These are phyloP conservation scores for Vitis hybrid DNA, from an alignment of 177 flowering plant species.

Conservation along the genomic window DNA sequence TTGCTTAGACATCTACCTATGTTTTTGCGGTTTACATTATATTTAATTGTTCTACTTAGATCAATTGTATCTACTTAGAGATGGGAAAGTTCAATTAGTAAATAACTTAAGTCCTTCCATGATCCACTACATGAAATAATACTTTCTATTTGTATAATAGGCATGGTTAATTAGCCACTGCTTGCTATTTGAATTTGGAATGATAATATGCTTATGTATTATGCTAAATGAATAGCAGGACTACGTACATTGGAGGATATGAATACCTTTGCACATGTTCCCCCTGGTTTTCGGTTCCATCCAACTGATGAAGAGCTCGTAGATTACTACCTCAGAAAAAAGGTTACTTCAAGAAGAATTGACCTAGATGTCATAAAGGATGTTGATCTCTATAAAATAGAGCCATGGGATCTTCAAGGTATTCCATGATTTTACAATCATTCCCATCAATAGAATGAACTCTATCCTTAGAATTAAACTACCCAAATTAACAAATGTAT, in stretches of 20 bases:
- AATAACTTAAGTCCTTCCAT: no score
- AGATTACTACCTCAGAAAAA: slow-evolving; percentile 55
- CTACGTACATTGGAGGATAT: slow-evolving; percentile 10
- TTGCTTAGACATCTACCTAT: no score
- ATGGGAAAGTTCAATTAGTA: no score
- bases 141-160: background rate
- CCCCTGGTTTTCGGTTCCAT: slow-evolving; percentile 70
- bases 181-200: background rate
- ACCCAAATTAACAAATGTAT: background rate
- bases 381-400: slow-evolving; percentile 65
- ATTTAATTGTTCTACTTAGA: no score
- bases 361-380: slow-evolving; percentile 61
- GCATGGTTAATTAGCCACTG: background rate
- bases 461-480: no score
- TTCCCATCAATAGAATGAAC: background rate
- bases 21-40: no score
- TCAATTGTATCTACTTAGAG: no score
- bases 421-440: background rate
- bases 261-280: slow-evolving; percentile 48
- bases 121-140: no score
- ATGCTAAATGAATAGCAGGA: slow-evolving; percentile 13
- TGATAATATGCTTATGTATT: background rate
- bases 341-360: slow-evolving; percentile 39
- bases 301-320: slow-evolving; percentile 72
- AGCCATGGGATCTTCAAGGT: slow-evolving; percentile 78